Percentiles rank a stretch among this genome's conserved stretches.
These are phyloP conservation scores for Daphne laureola DNA, from an alignment of 441 rosid genomes.

Conservation along the genomic window DNA sequence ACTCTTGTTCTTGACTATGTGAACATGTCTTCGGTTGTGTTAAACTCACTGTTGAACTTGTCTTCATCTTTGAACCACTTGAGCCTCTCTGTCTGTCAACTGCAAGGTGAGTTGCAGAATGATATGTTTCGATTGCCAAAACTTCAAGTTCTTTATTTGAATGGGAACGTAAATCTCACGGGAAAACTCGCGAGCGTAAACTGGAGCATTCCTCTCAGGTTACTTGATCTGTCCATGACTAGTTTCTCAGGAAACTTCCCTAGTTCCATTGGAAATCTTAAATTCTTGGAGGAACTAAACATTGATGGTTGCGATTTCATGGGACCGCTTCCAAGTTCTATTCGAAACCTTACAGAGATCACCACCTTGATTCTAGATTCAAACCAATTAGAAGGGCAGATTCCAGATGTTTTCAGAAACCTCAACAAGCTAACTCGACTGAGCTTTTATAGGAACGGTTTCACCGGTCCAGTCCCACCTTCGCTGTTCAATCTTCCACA, in stretches of 20 bases:
- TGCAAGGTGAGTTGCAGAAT: constrained; percentile 18
- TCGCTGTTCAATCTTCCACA: constrained; percentile 8
- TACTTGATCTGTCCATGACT: constrained; percentile 7
- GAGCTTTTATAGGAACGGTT: not conserved
- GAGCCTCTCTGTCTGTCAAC: not conserved
- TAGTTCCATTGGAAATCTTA: constrained; percentile 12
- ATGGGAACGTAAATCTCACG: not conserved
- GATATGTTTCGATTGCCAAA: constrained; percentile 12
- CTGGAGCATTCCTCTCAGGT: constrained; percentile 16
- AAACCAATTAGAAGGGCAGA: not conserved
- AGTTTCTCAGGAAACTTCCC: constrained; percentile 10
- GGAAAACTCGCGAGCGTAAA: constrained; percentile 15
- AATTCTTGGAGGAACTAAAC: not conserved
- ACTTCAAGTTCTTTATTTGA: constrained; percentile 9
- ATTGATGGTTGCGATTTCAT: not conserved
- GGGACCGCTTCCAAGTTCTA: constrained; percentile 7
- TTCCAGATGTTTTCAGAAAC: constrained; percentile 3
- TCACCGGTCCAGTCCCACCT: constrained; percentile 11
- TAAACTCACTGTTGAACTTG: constrained; percentile 1
- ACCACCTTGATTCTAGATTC: not conserved
- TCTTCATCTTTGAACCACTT: constrained; percentile 11
- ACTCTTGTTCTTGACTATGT: constrained; percentile 9
- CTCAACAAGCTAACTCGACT: not conserved
- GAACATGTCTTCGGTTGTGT: constrained; percentile 1
- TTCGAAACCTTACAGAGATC: constrained; percentile 9